A percentile compares a stretch with the other conserved stretches of the same genome.
These are phyloP conservation scores for Arctium lappa DNA, from an alignment of 129 eudicot species.

Conservation along the genomic window DNA sequence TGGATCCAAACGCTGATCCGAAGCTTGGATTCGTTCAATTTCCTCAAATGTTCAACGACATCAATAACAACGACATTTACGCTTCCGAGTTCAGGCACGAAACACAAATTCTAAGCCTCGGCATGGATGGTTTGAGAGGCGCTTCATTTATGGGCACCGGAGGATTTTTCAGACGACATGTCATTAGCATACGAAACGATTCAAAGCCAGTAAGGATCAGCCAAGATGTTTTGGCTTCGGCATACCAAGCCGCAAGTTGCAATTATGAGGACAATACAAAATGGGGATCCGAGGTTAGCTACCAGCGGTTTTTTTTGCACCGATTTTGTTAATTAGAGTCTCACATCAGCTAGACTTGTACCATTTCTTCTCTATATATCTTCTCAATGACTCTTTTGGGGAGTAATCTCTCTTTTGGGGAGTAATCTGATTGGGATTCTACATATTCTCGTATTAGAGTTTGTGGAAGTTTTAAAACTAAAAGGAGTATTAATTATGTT, in stretches of 20 bases:
- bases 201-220: slow-evolving; percentile 11
- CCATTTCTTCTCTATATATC: neutral
- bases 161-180: slow-evolving; percentile 47
- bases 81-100: slow-evolving; percentile 36
- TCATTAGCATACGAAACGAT: slow-evolving; percentile 11
- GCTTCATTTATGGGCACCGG: slow-evolving; percentile 57
- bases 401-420: too few species aligned
- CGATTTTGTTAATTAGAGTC: neutral
- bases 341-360: neutral
- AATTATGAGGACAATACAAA: slow-evolving; percentile 41
- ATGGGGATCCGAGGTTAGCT: slow-evolving; percentile 49
- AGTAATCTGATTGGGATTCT: neutral
- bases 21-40: slow-evolving; percentile 59
- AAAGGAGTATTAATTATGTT: neutral
- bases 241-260: slow-evolving; percentile 44
- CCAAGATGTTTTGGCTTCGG: slow-evolving; percentile 26
- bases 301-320: too few species aligned
- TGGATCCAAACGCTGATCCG: slow-evolving; percentile 33
- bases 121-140: slow-evolving; percentile 68
- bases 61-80: slow-evolving; percentile 57
- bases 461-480: neutral
- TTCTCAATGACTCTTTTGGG: neutral
- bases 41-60: slow-evolving; percentile 55
- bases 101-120: slow-evolving; percentile 30
- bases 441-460: too few species aligned